A percentile compares a stretch with the other conserved stretches of the same genome.
Conservation (phyloP, 108 stramenopile species). For the Epithemia pelagica region DNA sequence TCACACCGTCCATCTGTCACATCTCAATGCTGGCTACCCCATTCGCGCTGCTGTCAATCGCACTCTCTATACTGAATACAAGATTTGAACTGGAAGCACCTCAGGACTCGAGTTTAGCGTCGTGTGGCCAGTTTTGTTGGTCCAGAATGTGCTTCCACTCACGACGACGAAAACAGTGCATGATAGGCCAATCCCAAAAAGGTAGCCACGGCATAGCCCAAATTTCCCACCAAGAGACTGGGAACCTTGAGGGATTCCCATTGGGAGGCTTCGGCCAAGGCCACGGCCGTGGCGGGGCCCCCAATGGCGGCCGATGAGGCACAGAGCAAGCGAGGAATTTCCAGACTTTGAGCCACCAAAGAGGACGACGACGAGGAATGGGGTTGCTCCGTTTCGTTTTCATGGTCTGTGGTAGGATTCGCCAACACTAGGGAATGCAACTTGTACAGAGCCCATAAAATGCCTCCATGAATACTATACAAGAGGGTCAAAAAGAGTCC, state of each 20-base stretch:
- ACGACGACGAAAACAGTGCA: constrained; percentile 3
- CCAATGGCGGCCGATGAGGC: constrained; percentile 81
- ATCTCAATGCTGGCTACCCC: too few species aligned
- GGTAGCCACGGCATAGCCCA: constrained; percentile 75
- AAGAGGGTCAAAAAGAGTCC: constrained; percentile 45
- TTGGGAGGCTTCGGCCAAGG: constrained; percentile 54
- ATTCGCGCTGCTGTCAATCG: too few species aligned
- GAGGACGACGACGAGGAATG: neutral
- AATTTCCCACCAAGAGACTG: constrained; percentile 65
- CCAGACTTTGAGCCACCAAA: constrained; percentile 9
- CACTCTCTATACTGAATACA: too few species aligned
- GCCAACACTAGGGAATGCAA: constrained; percentile 13
- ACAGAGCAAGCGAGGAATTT: constrained; percentile 57
- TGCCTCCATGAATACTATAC: constrained; percentile 55
- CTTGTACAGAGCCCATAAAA: constrained; percentile 29
- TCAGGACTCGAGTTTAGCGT: too few species aligned
- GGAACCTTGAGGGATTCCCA: constrained; percentile 67
- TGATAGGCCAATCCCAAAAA: constrained; percentile 28
- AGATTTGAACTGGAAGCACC: too few species aligned
- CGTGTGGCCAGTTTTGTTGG: too few species aligned
- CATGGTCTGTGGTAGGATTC: neutral
- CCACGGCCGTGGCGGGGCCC: constrained; percentile 76
- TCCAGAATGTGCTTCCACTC: too few species aligned
- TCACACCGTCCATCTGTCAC: too few species aligned
- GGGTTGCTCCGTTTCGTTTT: neutral